Evolutionary conservation across 1,139 yeast genomes (phyloP).

Genomic region (Meyerozyma guilliermondii): DNA sequence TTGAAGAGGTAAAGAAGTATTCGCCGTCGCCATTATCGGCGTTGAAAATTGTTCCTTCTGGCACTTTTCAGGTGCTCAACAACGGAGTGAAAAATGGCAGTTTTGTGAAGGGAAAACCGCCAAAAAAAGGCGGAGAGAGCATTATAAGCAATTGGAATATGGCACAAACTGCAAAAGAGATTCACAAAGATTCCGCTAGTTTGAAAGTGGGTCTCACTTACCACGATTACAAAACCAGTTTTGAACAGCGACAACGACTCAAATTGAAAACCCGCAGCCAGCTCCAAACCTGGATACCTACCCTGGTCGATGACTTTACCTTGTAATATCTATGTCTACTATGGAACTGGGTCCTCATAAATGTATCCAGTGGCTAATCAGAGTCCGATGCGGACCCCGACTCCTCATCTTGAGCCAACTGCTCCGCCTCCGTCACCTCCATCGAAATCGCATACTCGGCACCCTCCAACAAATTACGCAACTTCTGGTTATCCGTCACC

Average conservation of each 20-base stretch:
- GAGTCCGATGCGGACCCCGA: constrained; percentile 15
- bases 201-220: constrained; percentile 12
- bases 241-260: constrained; percentile 16
- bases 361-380: neutral
- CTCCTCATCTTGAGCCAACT: constrained; percentile 16
- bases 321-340: constrained; percentile 3
- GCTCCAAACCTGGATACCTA: constrained; percentile 29
- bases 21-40: constrained; percentile 35
- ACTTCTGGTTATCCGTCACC: constrained; percentile 47
- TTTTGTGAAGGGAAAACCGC: constrained; percentile 37
- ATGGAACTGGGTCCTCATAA: too few species aligned
- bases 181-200: constrained; percentile 5
- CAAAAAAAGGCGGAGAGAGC: constrained; percentile 44
- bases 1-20: neutral
- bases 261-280: constrained; percentile 19
- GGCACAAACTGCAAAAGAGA: constrained; percentile 13
- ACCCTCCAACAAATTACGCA: constrained; percentile 64
- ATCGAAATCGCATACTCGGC: constrained; percentile 69
- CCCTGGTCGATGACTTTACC: constrained; percentile 29
- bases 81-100: constrained; percentile 54
- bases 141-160: constrained; percentile 29
- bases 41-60: constrained; percentile 23
- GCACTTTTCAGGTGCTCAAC: constrained; percentile 36
- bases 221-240: constrained; percentile 21
- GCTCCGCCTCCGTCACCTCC: constrained; percentile 30